These are phyloP conservation scores for Agastache rugosa DNA, from an alignment of 257 asterid species.

Conservation along the genomic window DNA sequence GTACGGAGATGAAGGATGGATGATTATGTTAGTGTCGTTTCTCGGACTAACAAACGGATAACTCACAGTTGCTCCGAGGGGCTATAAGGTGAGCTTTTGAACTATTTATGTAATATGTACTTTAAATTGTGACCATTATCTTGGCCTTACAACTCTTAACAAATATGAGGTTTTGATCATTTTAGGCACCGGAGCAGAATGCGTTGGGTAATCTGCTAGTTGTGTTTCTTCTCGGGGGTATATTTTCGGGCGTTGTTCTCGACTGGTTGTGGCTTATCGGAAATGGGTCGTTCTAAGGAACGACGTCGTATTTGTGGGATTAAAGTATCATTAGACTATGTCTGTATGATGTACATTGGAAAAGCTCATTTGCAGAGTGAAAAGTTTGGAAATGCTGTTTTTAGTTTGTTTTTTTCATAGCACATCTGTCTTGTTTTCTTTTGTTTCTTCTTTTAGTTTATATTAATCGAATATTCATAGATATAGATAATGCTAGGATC, in stretches of 20 bases:
- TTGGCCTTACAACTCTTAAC: neutral
- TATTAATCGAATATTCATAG: too few relatives aligned
- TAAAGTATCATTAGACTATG: too few relatives aligned
- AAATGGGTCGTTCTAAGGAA: slow-evolving; percentile 45
- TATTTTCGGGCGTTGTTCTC: slow-evolving; percentile 68
- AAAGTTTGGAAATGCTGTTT: neutral
- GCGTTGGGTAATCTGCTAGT: slow-evolving; percentile 86
- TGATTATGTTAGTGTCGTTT: slow-evolving; percentile 71
- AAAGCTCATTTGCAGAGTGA: neutral
- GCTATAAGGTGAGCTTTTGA: slow-evolving; percentile 63
- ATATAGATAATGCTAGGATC: too few relatives aligned
- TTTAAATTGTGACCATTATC: too few relatives aligned
- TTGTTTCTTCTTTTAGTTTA: too few relatives aligned
- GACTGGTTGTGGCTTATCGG: slow-evolving; percentile 95
- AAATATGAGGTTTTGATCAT: neutral
- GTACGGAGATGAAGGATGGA: slow-evolving; percentile 86
- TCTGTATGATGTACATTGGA: too few relatives aligned
- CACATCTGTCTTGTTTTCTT: too few relatives aligned
- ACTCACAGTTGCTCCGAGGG: slow-evolving; percentile 75
- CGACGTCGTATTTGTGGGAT: neutral
- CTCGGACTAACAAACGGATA: slow-evolving; percentile 81
- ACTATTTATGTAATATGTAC: neutral
- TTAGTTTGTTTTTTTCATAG: too few relatives aligned
- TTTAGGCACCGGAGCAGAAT: slow-evolving; percentile 92
- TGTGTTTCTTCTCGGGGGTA: slow-evolving; percentile 70